Evolutionary conservation across 768 basidiomycete genomes (phyloP), one percentile per base, ranked within the genome.

Genomic region (Lactarius deliciosus): DNA sequence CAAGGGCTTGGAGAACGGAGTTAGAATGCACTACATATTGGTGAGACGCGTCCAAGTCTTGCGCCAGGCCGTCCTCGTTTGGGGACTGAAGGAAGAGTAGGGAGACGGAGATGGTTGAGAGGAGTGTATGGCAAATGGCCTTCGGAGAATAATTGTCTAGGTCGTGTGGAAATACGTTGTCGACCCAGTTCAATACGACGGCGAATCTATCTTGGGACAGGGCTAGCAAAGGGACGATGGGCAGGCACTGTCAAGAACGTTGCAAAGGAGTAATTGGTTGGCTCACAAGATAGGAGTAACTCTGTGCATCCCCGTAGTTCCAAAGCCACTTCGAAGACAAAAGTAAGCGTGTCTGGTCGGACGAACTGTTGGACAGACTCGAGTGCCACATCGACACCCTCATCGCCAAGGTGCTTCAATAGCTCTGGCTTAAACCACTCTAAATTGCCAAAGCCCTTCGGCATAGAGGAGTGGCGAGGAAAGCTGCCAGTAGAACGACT

Each of bases 211-310:
- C 66, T 13, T 59, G 20, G 6, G 66, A 56, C 1, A 68, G 7
- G 41, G 66, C 66, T 68, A n/a, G 55, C 16, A 57, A 25, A 15
- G 22, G 36, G 28, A 56, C 15, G 15, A 38, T 8, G n/a, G 34
- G 32, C 7, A 5, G 15, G 45, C n/a, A n/a, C 13, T 25, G 50
- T 60, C n/a, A 43, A 20, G 38, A 40, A 16, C 16, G 28, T 47
- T 8, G 62, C 32, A 13, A 5, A 11, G 9, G 25, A 60, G 58
- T 13, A 30, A n/a, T 54, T 6, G 22, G 34, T 25, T 36, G n/a
- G 18, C 66, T 55, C 58, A 68, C 66, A 64, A 34, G 66, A 68
- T n/a, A 68, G 30, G 28, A 68, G 66, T 41, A 68, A 64, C 36
- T 68, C 66, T 8, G 60, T 28, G 53, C 62, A 68, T 11, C 66